phyloP scores from a whole-genome alignment of 805 yeast species.

The Metschnikowia orientalis region DNA sequence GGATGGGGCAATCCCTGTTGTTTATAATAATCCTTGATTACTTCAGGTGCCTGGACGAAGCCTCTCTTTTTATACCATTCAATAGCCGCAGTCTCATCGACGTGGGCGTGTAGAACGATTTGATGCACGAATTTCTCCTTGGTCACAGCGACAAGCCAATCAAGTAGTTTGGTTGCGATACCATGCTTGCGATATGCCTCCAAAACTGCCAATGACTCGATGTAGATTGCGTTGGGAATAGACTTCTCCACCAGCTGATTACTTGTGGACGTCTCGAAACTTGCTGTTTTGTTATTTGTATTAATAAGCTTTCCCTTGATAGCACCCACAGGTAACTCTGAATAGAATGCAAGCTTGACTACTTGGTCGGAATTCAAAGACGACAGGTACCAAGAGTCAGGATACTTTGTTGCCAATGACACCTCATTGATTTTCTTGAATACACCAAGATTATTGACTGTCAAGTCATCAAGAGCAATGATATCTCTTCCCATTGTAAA shows the following conservation, averaged over 20 bases:
- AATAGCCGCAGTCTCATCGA: constrained; percentile 36
- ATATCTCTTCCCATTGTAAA: constrained; percentile 37
- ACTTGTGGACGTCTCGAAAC: constrained; percentile 21
- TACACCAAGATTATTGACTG: constrained; percentile 55
- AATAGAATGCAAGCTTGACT: constrained; percentile 57
- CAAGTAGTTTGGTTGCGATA: constrained; percentile 56
- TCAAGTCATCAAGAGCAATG: constrained; percentile 54
- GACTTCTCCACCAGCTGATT: constrained; percentile 21
- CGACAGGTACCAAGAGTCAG: constrained; percentile 49
- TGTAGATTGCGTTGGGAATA: constrained; percentile 52
- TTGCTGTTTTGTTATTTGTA: constrained; percentile 35
- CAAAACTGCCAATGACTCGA: constrained; percentile 66
- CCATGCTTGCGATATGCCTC: constrained; percentile 58
- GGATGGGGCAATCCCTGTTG: constrained; percentile 42
- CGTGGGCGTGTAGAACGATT: constrained; percentile 51
- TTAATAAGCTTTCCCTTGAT: constrained; percentile 53
- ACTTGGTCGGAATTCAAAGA: constrained; percentile 47
- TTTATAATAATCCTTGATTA: constrained; percentile 46
- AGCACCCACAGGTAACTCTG: constrained; percentile 80
- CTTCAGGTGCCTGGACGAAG: constrained; percentile 33
- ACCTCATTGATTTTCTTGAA: constrained; percentile 53
- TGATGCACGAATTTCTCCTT: constrained; percentile 50
- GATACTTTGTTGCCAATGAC: constrained; percentile 48
- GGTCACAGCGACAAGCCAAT: constrained; percentile 54
- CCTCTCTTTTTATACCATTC: constrained; percentile 53